phyloP scores from a whole-genome alignment of 495 filamentous ascomycete genomes.

The Podospora sp. region DNA sequence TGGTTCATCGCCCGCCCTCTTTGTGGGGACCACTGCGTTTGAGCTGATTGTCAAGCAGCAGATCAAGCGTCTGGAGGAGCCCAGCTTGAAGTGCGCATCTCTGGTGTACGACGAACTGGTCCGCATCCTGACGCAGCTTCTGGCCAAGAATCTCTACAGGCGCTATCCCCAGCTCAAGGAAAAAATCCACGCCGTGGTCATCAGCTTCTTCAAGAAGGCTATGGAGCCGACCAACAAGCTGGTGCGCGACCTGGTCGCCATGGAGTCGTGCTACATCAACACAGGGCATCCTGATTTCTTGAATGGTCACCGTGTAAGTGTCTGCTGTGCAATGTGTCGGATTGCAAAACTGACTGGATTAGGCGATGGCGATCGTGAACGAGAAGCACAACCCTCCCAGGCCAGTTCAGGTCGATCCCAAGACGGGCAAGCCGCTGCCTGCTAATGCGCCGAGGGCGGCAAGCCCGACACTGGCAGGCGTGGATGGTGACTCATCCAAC shows the following conservation, averaged over 20 bases:
- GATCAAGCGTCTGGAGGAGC: slow-evolving; percentile 95
- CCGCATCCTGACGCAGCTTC: slow-evolving; percentile 86
- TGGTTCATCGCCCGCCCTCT: slow-evolving; percentile 93
- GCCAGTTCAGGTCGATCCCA: slow-evolving; percentile 96
- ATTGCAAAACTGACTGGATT: slow-evolving; percentile 7
- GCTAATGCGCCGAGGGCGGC: slow-evolving; percentile 65
- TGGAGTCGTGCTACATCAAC: slow-evolving; percentile 98
- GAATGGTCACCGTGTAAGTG: slow-evolving; percentile 80
- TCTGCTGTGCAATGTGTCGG: neutral
- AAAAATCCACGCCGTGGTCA: slow-evolving; percentile 94
- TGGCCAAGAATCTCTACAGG: slow-evolving; percentile 87
- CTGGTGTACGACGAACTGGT: slow-evolving; percentile 98
- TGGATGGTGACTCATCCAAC: slow-evolving; percentile 54
- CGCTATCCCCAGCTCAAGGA: slow-evolving; percentile 93
- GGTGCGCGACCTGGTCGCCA: slow-evolving; percentile 86
- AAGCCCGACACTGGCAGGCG: slow-evolving; percentile 62
- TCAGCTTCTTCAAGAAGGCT: slow-evolving; percentile 94
- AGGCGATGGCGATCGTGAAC: slow-evolving; percentile 97
- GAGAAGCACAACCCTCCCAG: slow-evolving; percentile 78
- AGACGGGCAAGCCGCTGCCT: slow-evolving; percentile 94
- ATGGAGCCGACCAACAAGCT: slow-evolving; percentile 98
- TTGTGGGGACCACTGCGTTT: slow-evolving; percentile 96
- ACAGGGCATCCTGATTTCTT: slow-evolving; percentile 98
- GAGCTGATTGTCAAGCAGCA: slow-evolving; percentile 99
- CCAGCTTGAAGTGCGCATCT: slow-evolving; percentile 93